A percentile compares a stretch with the other conserved stretches of the same genome.
These are phyloP conservation scores for Micractinium sp. DNA, from an alignment of 139 green algal species.

Conservation along the genomic window DNA sequence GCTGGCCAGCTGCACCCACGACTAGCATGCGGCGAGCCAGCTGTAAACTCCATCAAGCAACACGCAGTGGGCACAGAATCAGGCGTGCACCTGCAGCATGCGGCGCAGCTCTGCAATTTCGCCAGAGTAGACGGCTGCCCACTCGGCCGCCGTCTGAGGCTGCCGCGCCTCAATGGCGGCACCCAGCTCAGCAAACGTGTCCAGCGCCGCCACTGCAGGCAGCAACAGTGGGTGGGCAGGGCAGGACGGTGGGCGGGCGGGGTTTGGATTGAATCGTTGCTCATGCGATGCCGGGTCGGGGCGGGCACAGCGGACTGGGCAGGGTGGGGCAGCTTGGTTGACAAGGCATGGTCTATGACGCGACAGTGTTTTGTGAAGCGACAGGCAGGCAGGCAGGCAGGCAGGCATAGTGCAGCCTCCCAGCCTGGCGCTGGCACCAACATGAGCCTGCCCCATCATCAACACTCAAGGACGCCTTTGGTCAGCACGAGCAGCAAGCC, in stretches of 20 bases:
- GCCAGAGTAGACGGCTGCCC: slow-evolving; percentile 28
- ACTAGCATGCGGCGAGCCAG: too few species aligned
- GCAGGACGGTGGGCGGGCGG: background rate
- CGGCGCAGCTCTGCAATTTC: slow-evolving; percentile 59
- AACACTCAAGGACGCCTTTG: background rate
- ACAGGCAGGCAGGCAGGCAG: background rate
- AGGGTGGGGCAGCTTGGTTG: background rate
- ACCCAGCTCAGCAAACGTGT: background rate
- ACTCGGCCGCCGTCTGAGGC: slow-evolving; percentile 45
- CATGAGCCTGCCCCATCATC: too few species aligned
- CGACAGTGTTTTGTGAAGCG: too few species aligned
- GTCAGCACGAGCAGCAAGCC: background rate
- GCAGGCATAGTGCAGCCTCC: too few species aligned
- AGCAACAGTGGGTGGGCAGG: background rate
- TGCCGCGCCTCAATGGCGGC: background rate
- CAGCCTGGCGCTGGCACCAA: too few species aligned
- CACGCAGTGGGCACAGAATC: background rate
- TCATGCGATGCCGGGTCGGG: background rate
- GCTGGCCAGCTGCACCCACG: too few species aligned
- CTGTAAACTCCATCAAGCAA: too few species aligned
- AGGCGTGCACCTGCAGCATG: slow-evolving; percentile 39
- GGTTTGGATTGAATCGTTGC: background rate
- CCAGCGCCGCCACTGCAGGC: slow-evolving; percentile 25
- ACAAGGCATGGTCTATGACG: background rate
- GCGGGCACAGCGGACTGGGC: too few species aligned